Base-by-base conservation (phyloP, 768 basidiomycete species). In the Termitomyces sp. region DNA sequence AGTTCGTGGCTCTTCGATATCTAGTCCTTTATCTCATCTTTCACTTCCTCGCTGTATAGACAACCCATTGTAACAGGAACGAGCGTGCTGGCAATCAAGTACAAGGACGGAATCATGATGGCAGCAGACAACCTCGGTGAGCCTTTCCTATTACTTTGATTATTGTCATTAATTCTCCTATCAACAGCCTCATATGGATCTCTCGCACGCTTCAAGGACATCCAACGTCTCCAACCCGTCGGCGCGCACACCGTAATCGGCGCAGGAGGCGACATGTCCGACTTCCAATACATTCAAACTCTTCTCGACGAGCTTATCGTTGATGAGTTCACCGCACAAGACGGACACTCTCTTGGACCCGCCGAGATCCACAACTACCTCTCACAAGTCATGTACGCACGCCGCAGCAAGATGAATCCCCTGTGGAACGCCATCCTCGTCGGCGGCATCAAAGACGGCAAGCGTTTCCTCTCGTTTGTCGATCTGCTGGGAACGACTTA, bases 401-500 rank as follows among this genome's bases (percentile, higher is more conserved):
- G 93, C 49, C 76, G 97, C 57, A 84, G 85, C 25, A 92, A 95
- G 79, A 82, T 98, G 71, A 76, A 98, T 68, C 97, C 97, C 0
- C 72, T 98, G 23, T 98, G 97, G 96, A 99, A 99, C 65, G 82
- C 94, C 29, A 69, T 98, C 31, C 75, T 99, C 54, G 91, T 99
- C 20, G 97, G 94, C 10, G 97, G 97, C 15, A 81, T 89, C 67
- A 91, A 93, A 65, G 83, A 94, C 55, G 90, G 87, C 15, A 79
- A 90, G 69, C 81, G 81, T 20, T 98, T 97, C 79, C 73, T 98
- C 45, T 85, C 93, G 6, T 98, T 87, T 65, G 95, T 99, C 43
- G 96, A 99, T 70, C 79, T 98, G 6, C 78, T 96, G 20, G 97
- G 96, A n/a, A 96, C 94, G 25, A 99, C 97, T 0, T 98, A 98